phyloP scores from a whole-genome alignment of 805 yeast species.

The Starmerella bombi region DNA sequence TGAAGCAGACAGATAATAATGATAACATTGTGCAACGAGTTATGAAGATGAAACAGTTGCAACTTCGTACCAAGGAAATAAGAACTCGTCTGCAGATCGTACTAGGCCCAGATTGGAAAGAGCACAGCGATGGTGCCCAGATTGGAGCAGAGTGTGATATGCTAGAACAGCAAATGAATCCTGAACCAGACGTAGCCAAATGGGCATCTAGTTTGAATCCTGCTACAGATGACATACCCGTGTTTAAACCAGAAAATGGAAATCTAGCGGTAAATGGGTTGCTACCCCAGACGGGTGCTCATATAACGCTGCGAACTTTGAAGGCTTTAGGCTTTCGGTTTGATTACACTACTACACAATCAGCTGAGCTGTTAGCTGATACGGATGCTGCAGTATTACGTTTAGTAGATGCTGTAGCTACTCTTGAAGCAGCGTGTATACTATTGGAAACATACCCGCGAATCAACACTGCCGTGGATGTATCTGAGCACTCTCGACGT shows the following conservation, averaged over 20 bases:
- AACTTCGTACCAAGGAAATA: constrained; percentile 33
- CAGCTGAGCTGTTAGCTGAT: constrained; percentile 4
- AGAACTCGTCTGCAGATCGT: constrained; percentile 36
- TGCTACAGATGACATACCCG: background rate
- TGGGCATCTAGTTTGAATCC: constrained; percentile 33
- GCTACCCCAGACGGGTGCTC: constrained; percentile 19
- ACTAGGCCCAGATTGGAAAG: constrained; percentile 48
- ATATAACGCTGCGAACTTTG: constrained; percentile 3
- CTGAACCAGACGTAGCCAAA: constrained; percentile 30
- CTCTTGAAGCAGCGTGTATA: background rate
- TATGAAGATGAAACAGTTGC: constrained; percentile 42
- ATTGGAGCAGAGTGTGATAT: constrained; percentile 39
- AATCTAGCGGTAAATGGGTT: constrained; percentile 10
- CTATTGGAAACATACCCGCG: constrained; percentile 5
- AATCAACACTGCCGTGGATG: background rate
- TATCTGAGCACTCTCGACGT: constrained; percentile 1
- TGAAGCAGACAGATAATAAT: background rate
- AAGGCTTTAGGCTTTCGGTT: constrained; percentile 13
- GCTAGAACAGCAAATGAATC: constrained; percentile 37
- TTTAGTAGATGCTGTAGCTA: constrained; percentile 4
- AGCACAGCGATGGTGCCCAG: constrained; percentile 53
- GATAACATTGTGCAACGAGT: constrained; percentile 19
- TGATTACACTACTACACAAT: background rate
- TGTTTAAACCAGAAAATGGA: background rate
- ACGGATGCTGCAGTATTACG: background rate